A percentile compares a stretch with the other conserved stretches of the same genome.
Evolutionary conservation across 1,284 basidiomycete genomes (phyloP).

Genomic region (Phylloporus gajari): DNA sequence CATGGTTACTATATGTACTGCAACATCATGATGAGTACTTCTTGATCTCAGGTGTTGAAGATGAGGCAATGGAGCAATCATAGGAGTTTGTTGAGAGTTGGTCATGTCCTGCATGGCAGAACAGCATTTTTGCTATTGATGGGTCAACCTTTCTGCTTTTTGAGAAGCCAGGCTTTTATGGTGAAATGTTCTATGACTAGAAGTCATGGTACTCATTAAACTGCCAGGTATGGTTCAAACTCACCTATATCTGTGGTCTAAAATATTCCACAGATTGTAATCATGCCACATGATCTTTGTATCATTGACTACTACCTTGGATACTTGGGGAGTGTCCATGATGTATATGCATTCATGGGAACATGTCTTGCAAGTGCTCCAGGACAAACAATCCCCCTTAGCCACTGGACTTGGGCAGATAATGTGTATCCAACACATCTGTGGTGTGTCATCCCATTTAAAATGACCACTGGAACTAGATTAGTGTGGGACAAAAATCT

Average conservation of each 20-base stretch:
- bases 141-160: not conserved
- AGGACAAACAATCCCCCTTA: not conserved
- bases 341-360: slow-evolving; percentile 13
- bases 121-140: not conserved
- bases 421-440: not conserved
- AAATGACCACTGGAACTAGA: not conserved
- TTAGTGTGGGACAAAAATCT: too few relatives aligned
- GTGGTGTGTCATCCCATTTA: slow-evolving; percentile 24
- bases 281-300: slow-evolving; percentile 16
- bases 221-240: slow-evolving; percentile 12
- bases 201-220: slow-evolving; percentile 21
- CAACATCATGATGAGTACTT: too few relatives aligned
- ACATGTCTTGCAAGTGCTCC: not conserved
- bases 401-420: slow-evolving; percentile 18
- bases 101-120: not conserved
- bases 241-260: not conserved
- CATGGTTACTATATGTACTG: slow-evolving; percentile 10
- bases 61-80: not conserved
- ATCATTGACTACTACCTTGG: slow-evolving; percentile 20
- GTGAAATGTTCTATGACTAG: slow-evolving; percentile 1
- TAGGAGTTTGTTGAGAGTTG: not conserved
- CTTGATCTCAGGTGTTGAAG: too few relatives aligned
- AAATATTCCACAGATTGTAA: not conserved
- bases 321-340: slow-evolving; percentile 16
- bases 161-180: not conserved